Evolutionary conservation across 169 alveolate genomes (phyloP).

Genomic region (Plasmodium cynomolgi): DNA sequence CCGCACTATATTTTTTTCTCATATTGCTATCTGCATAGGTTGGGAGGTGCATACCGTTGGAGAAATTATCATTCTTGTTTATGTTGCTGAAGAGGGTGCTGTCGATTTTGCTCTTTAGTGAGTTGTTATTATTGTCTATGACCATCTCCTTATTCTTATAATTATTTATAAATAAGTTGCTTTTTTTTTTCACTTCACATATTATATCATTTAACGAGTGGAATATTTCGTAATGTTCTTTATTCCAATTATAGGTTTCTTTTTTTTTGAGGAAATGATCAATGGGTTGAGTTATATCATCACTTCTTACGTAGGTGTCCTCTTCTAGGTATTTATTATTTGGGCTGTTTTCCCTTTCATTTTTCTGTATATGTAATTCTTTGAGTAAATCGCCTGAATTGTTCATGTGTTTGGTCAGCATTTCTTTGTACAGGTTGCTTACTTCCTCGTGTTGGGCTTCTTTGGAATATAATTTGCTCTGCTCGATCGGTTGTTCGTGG

Average conservation of each 20-base stretch:
- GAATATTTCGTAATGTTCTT: conserved; percentile 1
- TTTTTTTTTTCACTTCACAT: conserved; percentile 23
- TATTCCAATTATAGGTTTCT: conserved; percentile 2
- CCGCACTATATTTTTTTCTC: not conserved
- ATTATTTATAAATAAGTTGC: conserved; percentile 11
- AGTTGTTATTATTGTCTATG: not conserved
- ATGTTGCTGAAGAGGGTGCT: not conserved
- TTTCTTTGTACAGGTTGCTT: not conserved
- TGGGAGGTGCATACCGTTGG: not conserved
- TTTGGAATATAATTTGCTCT: not conserved
- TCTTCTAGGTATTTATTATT: not conserved
- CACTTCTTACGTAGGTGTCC: not conserved
- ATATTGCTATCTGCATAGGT: not conserved
- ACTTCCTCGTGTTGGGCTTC: not conserved
- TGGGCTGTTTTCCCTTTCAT: not conserved
- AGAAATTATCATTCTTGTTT: not conserved
- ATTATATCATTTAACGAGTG: conserved; percentile 11
- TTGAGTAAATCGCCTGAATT: not conserved
- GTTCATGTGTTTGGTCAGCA: not conserved
- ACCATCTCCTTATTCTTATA: conserved; percentile 13
- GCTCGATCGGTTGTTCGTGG: not conserved
- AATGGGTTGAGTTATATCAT: not conserved
- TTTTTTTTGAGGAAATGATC: conserved; percentile 6
- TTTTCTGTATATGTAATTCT: not conserved
- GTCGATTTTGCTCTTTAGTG: not conserved